These are phyloP conservation scores for Tetrapisispora pingtungensis DNA, from an alignment of 805 yeast species.

Conservation along the genomic window DNA sequence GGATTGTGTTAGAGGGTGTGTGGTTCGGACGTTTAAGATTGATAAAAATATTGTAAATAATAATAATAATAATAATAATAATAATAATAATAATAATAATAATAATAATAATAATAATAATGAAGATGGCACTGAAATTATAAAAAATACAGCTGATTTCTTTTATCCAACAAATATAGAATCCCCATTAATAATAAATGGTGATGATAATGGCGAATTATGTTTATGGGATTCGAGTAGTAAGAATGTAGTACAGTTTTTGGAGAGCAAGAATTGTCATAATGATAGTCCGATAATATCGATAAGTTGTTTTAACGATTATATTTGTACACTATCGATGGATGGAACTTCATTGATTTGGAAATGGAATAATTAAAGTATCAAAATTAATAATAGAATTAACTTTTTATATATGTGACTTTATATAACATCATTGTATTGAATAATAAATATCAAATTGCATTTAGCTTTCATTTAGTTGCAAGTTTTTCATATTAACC, in stretches of 20 bases:
- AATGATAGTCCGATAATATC: slow-evolving; percentile 17
- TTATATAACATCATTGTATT: too few species aligned
- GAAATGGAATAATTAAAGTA: slow-evolving; percentile 14
- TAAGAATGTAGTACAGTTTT: slow-evolving; percentile 13
- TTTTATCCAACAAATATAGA: slow-evolving; percentile 14
- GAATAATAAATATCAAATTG: too few species aligned
- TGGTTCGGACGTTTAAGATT: slow-evolving; percentile 55
- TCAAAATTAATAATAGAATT: too few species aligned
- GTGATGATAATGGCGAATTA: slow-evolving; percentile 21
- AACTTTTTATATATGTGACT: too few species aligned
- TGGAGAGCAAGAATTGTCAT: slow-evolving; percentile 8
- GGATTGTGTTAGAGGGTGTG: slow-evolving; percentile 76
- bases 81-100: not conserved
- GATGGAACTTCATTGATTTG: slow-evolving; percentile 23
- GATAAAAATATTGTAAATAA: not conserved
- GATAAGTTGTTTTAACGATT: slow-evolving; percentile 12
- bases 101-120: slow-evolving; percentile 5
- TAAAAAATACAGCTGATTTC: slow-evolving; percentile 14
- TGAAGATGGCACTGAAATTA: slow-evolving; percentile 2
- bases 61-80: not conserved
- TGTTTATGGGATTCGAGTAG: slow-evolving; percentile 20
- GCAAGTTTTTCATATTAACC: too few species aligned
- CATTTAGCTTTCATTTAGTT: too few species aligned
- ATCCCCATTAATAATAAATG: slow-evolving; percentile 22
- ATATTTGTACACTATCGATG: slow-evolving; percentile 19